Percentiles rank a stretch among this genome's conserved stretches.
Evolutionary conservation across 768 basidiomycete genomes (phyloP).

Genomic region (Termitomyces sp.): DNA sequence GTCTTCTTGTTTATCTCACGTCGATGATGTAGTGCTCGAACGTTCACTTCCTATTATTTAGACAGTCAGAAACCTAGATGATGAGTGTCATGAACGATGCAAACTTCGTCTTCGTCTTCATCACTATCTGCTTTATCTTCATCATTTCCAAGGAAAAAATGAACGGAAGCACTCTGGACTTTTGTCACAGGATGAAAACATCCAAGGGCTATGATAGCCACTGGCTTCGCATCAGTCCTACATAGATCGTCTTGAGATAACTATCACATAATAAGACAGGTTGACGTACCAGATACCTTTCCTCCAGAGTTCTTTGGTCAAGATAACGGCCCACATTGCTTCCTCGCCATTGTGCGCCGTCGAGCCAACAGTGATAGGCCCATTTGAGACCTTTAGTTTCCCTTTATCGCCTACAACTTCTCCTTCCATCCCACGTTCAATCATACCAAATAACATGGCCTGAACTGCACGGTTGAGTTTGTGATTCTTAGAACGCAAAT

Average conservation of each 20-base stretch:
- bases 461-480: conserved; percentile 96
- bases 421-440: conserved; percentile 86
- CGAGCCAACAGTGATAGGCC: conserved; percentile 34
- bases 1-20: conserved; percentile 95
- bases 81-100: neutral
- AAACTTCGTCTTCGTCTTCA: conserved; percentile 62
- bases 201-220: conserved; percentile 86
- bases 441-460: conserved; percentile 93
- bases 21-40: conserved; percentile 77
- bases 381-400: conserved; percentile 47
- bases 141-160: conserved; percentile 95
- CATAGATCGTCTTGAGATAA: neutral
- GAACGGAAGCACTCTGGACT: conserved; percentile 90
- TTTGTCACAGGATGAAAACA: conserved; percentile 93
- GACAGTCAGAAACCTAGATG: neutral
- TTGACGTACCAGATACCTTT: conserved; percentile 78
- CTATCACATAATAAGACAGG: neutral
- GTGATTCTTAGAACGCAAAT: conserved; percentile 85
- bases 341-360: conserved; percentile 63
- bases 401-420: conserved; percentile 85
- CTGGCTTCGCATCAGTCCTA: conserved; percentile 89
- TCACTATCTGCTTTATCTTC: conserved; percentile 72
- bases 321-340: conserved; percentile 95
- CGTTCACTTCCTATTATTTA: conserved; percentile 51
- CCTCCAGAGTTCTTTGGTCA: conserved; percentile 92